Conservation (phyloP, 176 grass and related monocot genomes). For the Echinochloa phyllopogon region DNA sequence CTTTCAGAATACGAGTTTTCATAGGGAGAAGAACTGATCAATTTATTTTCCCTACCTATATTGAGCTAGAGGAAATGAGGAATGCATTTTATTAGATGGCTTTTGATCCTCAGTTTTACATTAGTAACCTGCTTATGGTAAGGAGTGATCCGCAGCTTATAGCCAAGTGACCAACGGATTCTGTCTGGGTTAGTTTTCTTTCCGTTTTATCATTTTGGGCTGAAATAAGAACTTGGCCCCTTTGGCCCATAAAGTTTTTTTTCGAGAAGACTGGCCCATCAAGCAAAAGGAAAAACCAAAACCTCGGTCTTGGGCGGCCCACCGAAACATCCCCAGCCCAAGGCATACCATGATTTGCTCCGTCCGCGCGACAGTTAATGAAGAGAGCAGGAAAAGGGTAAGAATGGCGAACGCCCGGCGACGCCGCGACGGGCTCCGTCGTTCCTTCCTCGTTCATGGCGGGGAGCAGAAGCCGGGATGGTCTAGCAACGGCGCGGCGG, state of each 20-base stretch:
- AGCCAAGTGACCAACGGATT: neutral
- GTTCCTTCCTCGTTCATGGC: neutral
- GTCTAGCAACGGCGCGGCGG: neutral
- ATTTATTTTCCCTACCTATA: neutral
- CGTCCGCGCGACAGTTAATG: neutral
- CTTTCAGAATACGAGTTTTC: neutral
- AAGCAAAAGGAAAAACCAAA: neutral
- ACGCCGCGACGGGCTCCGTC: neutral
- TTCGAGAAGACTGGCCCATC: neutral
- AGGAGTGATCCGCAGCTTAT: neutral
- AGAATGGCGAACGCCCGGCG: conserved; percentile 14
- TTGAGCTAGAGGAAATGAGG: neutral
- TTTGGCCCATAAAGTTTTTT: too few species aligned
- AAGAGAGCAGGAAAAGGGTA: neutral
- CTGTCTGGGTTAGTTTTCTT: neutral
- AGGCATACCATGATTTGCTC: neutral
- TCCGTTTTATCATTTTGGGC: neutral
- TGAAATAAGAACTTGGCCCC: neutral
- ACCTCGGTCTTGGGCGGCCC: neutral
- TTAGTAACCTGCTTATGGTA: neutral
- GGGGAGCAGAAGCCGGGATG: neutral
- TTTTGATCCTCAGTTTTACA: neutral
- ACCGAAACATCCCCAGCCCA: neutral
- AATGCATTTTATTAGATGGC: neutral
- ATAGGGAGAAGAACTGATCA: neutral